Percentiles rank a stretch among this genome's conserved stretches.
These are phyloP conservation scores for Suillus tomentosus DNA, from an alignment of 768 basidiomycete species.

Conservation along the genomic window DNA sequence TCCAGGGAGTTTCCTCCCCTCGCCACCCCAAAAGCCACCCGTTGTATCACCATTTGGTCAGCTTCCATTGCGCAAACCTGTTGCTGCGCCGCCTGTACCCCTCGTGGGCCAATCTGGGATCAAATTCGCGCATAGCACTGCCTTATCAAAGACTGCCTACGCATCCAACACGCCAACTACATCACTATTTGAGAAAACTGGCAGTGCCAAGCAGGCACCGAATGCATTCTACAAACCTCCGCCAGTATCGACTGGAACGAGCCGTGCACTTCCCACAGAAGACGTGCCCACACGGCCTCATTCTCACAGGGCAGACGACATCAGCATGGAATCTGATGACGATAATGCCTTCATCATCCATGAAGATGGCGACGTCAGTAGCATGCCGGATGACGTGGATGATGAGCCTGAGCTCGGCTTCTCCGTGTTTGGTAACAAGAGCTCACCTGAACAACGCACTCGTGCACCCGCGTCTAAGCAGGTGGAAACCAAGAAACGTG, in stretches of 20 bases:
- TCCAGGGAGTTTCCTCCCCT: slow-evolving; percentile 12
- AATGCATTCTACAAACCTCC: slow-evolving; percentile 74
- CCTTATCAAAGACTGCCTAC: slow-evolving; percentile 12
- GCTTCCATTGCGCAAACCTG: slow-evolving; percentile 9
- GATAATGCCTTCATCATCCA: slow-evolving; percentile 10
- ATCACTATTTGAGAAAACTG: slow-evolving; percentile 44
- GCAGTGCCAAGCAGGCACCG: slow-evolving; percentile 51
- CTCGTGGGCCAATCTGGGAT: slow-evolving; percentile 19
- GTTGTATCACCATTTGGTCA: slow-evolving; percentile 2
- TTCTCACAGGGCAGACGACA: slow-evolving; percentile 14
- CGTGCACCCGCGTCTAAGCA: slow-evolving; percentile 17
- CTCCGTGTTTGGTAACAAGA: slow-evolving; percentile 30
- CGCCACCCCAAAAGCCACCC: slow-evolving; percentile 1
- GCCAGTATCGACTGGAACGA: slow-evolving; percentile 18
- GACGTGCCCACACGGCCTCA: slow-evolving; percentile 11
- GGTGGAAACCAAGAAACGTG: slow-evolving; percentile 29
- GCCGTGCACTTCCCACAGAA: slow-evolving; percentile 18
- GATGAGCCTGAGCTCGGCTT: slow-evolving; percentile 24
- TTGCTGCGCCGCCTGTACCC: slow-evolving; percentile 10
- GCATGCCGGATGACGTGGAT: slow-evolving; percentile 10
- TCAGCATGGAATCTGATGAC: slow-evolving; percentile 20
- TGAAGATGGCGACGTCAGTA: slow-evolving; percentile 10
- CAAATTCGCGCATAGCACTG: slow-evolving; percentile 4
- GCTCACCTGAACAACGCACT: slow-evolving; percentile 19
- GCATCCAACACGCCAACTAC: slow-evolving; percentile 12